Conservation (phyloP, 352 stramenopile species). For the Globisporangium takayamanum region DNA sequence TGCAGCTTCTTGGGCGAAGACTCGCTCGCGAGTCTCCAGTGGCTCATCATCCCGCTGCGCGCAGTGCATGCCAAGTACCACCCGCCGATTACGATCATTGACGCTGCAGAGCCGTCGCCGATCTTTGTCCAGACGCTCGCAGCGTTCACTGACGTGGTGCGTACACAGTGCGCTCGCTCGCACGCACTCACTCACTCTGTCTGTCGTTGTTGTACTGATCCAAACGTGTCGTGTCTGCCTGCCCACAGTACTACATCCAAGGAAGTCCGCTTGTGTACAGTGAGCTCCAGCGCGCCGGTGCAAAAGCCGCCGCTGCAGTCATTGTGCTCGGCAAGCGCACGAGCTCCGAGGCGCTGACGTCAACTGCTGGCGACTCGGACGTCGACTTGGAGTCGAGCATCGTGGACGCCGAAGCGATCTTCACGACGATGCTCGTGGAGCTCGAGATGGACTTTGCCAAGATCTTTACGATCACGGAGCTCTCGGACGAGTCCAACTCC, state of each 20-base stretch:
- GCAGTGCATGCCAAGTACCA: conserved; percentile 39
- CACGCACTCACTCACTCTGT: not conserved
- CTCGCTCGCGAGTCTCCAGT: conserved; percentile 64
- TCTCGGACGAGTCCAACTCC: conserved; percentile 80
- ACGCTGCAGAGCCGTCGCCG: conserved; percentile 53
- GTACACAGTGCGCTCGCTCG: conserved; percentile 6
- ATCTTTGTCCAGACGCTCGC: conserved; percentile 40
- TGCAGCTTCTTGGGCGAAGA: conserved; percentile 83
- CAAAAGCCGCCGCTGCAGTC: conserved; percentile 72
- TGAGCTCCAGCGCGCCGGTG: conserved; percentile 72
- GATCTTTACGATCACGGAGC: conserved; percentile 83
- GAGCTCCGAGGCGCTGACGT: conserved; percentile 25
- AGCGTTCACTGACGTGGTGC: conserved; percentile 63
- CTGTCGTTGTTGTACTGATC: not conserved
- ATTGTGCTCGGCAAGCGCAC: conserved; percentile 73
- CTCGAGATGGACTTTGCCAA: conserved; percentile 83
- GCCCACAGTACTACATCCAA: conserved; percentile 64
- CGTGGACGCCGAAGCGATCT: conserved; percentile 76
- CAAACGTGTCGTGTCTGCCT: not conserved
- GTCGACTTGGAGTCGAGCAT: conserved; percentile 71
- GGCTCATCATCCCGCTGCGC: conserved; percentile 66
- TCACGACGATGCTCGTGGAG: conserved; percentile 81
- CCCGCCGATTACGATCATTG: conserved; percentile 75
- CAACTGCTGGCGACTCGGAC: conserved; percentile 28
- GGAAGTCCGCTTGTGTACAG: conserved; percentile 73